phyloP scores from a whole-genome alignment of 2,329 filamentous ascomycete genomes.

The Corynespora cassiicola region DNA sequence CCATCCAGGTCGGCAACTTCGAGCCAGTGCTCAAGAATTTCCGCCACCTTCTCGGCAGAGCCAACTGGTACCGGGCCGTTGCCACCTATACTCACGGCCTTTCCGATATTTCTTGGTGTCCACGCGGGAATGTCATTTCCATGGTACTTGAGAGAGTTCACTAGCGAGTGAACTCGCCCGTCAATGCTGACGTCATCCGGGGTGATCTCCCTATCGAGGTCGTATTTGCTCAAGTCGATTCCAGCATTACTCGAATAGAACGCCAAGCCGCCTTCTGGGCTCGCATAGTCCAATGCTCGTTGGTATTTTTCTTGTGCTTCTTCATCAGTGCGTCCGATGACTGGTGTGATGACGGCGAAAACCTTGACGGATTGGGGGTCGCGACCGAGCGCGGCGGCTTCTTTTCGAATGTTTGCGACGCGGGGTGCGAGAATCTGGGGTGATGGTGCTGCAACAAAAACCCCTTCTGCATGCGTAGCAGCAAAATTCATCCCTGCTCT shows the following conservation, averaged over 20 bases:
- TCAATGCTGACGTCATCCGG: constrained; percentile 10
- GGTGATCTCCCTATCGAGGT: constrained; percentile 64
- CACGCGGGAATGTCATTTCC: constrained; percentile 10
- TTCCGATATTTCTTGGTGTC: constrained; percentile 16
- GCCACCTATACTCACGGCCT: constrained; percentile 65
- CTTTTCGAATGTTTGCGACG: constrained; percentile 65
- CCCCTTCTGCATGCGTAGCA: constrained; percentile 71
- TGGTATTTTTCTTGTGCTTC: constrained; percentile 68
- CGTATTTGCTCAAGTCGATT: constrained; percentile 64
- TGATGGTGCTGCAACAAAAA: constrained; percentile 70
- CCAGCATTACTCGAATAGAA: constrained; percentile 76
- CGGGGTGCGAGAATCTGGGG: constrained; percentile 65
- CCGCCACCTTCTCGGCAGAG: constrained; percentile 66
- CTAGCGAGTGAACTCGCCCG: constrained; percentile 7
- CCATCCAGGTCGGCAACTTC: constrained; percentile 72
- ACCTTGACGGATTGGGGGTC: constrained; percentile 69
- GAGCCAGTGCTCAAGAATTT: constrained; percentile 70
- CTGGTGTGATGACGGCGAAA: constrained; percentile 67
- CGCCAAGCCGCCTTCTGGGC: constrained; percentile 68
- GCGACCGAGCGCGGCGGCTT: constrained; percentile 60
- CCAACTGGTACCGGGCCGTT: constrained; percentile 68
- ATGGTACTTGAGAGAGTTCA: constrained; percentile 11
- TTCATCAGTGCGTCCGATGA: constrained; percentile 68
- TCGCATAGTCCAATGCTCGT: constrained; percentile 65
- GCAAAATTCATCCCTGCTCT: constrained; percentile 69